A percentile compares a stretch with the other conserved stretches of the same genome.
phyloP scores from a whole-genome alignment of 2,329 filamentous ascomycete genomes.

The Colletotrichum sp. region DNA sequence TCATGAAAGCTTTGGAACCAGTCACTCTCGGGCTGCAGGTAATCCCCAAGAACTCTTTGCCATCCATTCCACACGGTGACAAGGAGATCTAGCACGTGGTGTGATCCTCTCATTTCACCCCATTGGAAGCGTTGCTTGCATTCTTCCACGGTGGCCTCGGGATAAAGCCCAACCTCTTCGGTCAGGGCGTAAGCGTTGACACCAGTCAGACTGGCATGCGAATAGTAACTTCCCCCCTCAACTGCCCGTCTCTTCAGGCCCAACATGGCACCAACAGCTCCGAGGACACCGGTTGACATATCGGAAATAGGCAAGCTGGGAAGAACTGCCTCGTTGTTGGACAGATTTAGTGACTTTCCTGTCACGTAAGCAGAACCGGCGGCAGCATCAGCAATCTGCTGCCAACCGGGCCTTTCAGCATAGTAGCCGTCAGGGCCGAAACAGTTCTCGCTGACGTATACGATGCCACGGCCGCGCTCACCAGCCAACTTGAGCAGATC shows the following conservation, averaged over 20 bases:
- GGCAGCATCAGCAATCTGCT: constrained; percentile 26
- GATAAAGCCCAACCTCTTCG: constrained; percentile 35
- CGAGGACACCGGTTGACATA: constrained; percentile 37
- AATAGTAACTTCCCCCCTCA: constrained; percentile 34
- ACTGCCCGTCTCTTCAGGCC: constrained; percentile 34
- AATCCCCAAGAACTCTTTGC: neutral
- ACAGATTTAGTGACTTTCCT: constrained; percentile 28
- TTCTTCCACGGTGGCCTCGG: constrained; percentile 6
- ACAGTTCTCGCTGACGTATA: constrained; percentile 16
- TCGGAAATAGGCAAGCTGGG: constrained; percentile 37
- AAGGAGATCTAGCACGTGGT: constrained; percentile 9
- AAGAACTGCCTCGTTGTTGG: constrained; percentile 31
- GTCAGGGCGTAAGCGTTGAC: constrained; percentile 30
- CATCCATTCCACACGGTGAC: constrained; percentile 13
- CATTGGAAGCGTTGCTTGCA: constrained; percentile 14
- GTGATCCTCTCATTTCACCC: constrained; percentile 11
- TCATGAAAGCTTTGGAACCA: constrained; percentile 8
- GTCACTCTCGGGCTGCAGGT: neutral
- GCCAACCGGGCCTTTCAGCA: constrained; percentile 10
- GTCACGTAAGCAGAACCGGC: constrained; percentile 37
- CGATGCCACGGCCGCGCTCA: constrained; percentile 7
- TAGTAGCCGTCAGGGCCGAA: constrained; percentile 13
- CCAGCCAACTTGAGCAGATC: constrained; percentile 40
- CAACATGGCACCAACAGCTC: constrained; percentile 35
- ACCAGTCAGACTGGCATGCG: constrained; percentile 31